Percentiles rank a stretch among this genome's conserved stretches.
Evolutionary conservation across 129 eudicot species (phyloP).

Genomic region (Tagetes patula): DNA sequence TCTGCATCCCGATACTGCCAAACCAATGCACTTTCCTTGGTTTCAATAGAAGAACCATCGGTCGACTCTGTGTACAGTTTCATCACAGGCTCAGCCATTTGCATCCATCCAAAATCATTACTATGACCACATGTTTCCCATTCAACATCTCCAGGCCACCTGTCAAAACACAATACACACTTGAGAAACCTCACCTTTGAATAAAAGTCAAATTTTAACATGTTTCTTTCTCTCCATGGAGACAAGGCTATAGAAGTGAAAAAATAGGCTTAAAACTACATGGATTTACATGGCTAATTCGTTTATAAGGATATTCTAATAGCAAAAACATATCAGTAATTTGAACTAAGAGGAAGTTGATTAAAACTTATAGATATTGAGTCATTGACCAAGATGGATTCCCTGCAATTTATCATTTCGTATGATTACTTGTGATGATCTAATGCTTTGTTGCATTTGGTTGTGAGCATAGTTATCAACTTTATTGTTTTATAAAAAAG

Average conservation of each 20-base stretch:
- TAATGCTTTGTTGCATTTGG: not conserved
- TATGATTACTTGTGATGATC: conserved; percentile 3
- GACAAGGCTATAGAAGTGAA: no score
- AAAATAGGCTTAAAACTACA: no score
- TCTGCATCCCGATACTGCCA: conserved; percentile 94
- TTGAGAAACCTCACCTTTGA: no score
- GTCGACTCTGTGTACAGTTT: conserved; percentile 79
- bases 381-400: not conserved
- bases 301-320: not conserved
- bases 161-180: conserved; percentile 18
- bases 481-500: not conserved
- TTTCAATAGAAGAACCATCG: conserved; percentile 77
- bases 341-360: not conserved
- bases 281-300: not conserved
- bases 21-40: conserved; percentile 81
- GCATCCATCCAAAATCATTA: conserved; percentile 82
- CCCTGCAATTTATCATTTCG: not conserved
- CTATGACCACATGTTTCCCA: conserved; percentile 73
- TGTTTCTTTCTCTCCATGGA: no score
- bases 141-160: conserved; percentile 63
- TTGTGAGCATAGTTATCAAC: not conserved
- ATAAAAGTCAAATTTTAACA: no score
- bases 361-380: not conserved
- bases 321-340: not conserved
- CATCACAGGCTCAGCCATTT: conserved; percentile 82